phyloP scores from a whole-genome alignment of 257 asterid genomes.

The Solanum pinnatisectum region DNA sequence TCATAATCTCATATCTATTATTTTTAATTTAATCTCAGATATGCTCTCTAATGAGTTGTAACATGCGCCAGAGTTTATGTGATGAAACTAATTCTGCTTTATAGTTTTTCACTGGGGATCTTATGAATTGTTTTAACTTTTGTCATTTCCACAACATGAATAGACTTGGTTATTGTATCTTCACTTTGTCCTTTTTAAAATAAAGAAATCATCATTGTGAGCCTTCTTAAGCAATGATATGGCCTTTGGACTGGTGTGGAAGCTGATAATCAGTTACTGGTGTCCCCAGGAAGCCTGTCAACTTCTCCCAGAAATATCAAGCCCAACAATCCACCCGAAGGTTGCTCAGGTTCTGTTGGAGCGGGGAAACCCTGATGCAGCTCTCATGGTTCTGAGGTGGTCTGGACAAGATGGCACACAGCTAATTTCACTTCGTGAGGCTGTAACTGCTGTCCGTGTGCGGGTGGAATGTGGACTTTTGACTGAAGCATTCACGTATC shows the following conservation, averaged over 20 bases:
- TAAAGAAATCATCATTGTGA: neutral
- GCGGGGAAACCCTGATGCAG: conserved; percentile 89
- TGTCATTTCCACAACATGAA: neutral
- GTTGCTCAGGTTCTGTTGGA: conserved; percentile 66
- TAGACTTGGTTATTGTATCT: neutral
- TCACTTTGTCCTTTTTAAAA: neutral
- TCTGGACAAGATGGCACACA: conserved; percentile 70
- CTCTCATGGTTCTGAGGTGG: conserved; percentile 86
- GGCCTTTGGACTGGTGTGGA: neutral
- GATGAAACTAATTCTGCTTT: neutral
- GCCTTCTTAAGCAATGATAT: neutral
- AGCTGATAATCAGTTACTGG: conserved; percentile 3
- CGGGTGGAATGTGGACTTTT: conserved; percentile 89
- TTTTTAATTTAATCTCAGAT: neutral
- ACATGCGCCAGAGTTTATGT: neutral
- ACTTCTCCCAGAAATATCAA: conserved; percentile 89
- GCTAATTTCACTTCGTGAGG: conserved; percentile 63
- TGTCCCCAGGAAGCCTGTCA: conserved; percentile 62
- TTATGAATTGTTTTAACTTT: neutral
- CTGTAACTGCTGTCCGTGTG: conserved; percentile 77
- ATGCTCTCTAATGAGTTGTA: neutral
- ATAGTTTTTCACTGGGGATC: neutral
- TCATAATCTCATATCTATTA: neutral
- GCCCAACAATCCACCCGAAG: conserved; percentile 75
- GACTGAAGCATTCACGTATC: conserved; percentile 92